Conservation (phyloP, 371 early-diverging fungal genomes). For the Apophysomyces ossiformis region DNA sequence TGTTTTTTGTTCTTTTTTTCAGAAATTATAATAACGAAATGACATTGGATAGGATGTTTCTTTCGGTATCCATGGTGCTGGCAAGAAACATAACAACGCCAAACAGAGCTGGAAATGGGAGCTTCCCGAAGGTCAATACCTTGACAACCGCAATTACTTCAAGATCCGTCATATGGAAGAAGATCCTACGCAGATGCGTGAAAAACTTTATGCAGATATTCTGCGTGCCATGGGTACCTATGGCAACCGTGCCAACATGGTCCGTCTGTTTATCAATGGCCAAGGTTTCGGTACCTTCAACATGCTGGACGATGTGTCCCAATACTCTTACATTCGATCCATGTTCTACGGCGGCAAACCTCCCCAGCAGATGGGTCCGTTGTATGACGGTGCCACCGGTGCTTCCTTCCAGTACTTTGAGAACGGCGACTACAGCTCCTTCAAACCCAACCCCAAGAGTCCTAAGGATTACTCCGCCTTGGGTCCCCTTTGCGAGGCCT, state of each 20-base stretch:
- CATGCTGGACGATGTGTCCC: slow-evolving; percentile 52
- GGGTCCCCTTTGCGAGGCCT: slow-evolving; percentile 43
- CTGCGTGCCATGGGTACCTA: slow-evolving; percentile 58
- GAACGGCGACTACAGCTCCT: slow-evolving; percentile 35
- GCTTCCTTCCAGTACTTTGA: slow-evolving; percentile 43
- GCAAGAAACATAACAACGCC: slow-evolving; percentile 58
- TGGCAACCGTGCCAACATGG: slow-evolving; percentile 57
- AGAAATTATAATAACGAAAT: background rate
- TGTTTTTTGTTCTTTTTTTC: background rate
- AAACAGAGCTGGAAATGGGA: slow-evolving; percentile 61
- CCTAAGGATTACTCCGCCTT: slow-evolving; percentile 40
- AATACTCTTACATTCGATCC: slow-evolving; percentile 55
- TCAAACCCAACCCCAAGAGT: slow-evolving; percentile 38
- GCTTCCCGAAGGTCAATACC: slow-evolving; percentile 34
- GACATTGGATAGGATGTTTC: slow-evolving; percentile 26
- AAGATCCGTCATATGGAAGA: slow-evolving; percentile 64
- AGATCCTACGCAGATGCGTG: slow-evolving; percentile 67
- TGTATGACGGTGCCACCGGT: slow-evolving; percentile 60
- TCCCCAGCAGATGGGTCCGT: slow-evolving; percentile 51
- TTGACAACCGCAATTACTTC: slow-evolving; percentile 53
- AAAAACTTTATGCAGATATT: slow-evolving; percentile 61
- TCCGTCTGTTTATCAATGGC: slow-evolving; percentile 59
- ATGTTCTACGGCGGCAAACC: slow-evolving; percentile 53
- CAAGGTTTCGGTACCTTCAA: slow-evolving; percentile 59
- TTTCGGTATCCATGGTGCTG: slow-evolving; percentile 60